These are phyloP conservation scores for Thermothielavioides terrestris DNA, from an alignment of 495 filamentous ascomycete genomes.

Conservation along the genomic window DNA sequence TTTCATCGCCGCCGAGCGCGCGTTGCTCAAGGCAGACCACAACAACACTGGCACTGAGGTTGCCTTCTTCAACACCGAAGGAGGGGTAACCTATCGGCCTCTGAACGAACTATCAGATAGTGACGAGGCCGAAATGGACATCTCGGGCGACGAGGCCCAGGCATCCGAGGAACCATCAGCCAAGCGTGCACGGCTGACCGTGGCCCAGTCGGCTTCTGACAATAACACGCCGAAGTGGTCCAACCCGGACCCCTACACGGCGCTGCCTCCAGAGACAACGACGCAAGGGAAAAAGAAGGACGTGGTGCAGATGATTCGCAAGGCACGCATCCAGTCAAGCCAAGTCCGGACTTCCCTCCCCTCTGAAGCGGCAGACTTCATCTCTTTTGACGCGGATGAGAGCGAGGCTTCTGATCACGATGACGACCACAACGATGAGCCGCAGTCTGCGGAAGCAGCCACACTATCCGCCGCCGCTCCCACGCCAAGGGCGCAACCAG, in stretches of 20 bases:
- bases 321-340: conserved; percentile 54
- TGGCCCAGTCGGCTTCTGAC: conserved; percentile 28
- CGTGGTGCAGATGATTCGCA: conserved; percentile 79
- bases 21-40: conserved; percentile 30
- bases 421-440: conserved; percentile 3
- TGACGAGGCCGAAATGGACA: conserved; percentile 67
- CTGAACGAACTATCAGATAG: conserved; percentile 60
- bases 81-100: conserved; percentile 35
- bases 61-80: conserved; percentile 29
- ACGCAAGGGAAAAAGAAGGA: conserved; percentile 60
- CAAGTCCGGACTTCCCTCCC: conserved; percentile 47
- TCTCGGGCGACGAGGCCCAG: conserved; percentile 42
- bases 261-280: conserved; percentile 61
- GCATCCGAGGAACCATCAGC: conserved; percentile 41
- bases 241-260: conserved; percentile 87
- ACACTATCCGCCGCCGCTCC: background rate
- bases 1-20: conserved; percentile 30
- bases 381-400: conserved; percentile 62
- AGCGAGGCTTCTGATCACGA: conserved; percentile 28
- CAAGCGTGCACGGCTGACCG: conserved; percentile 37
- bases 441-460: background rate
- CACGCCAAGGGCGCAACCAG: background rate
- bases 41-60: conserved; percentile 25
- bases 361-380: conserved; percentile 63
- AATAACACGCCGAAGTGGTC: conserved; percentile 67